Evolutionary conservation across 2,329 filamentous ascomycete genomes (phyloP), one percentile per base, ranked within the genome.

Genomic region (Phialocephala sp.): DNA sequence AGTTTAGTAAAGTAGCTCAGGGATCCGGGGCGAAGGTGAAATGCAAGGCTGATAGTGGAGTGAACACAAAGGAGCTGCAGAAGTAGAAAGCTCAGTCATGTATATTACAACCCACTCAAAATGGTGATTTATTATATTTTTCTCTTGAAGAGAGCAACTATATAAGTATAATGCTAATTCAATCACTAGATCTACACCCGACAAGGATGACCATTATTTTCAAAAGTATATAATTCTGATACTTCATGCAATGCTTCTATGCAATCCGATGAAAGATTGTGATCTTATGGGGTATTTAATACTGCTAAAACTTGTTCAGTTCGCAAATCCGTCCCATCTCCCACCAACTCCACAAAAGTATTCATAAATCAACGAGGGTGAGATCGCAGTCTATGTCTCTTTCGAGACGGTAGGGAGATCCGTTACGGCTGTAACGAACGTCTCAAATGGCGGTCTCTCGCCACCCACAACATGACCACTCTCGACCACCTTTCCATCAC

Each of bases 381-480:
- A 8, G 1, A 11, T 27, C 24, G 4, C 14, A 50, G n/a, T 15
- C 39, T 22, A 57, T 37, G 55, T 15, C 24, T 32, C 54, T 36
- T 36, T 57, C 55, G 32, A 36, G n/a, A 37, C 20, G 20, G 55
- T 57, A 4, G 55, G 55, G 18, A 57, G 35, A 12, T 39, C 18
- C 12, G 32, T n/a, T 9, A 58, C 22, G 47, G 80, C 85, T 1
- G 86, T 88, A 22, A 84, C 79, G 68, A 86, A 88, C 0, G 82
- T 82, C 66, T 89, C 85, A 35, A 88, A 60, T 0, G 72, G 76
- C 20, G 82, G 82, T 41, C 82, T 77, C 56, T 76, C 72, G 18
- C 68, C 64, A 59, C 57, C 60, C 1, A 69, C 62, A 8, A 66
- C 62, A 52, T 72, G 62, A 18, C 69, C 69, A 67, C 69, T 68